Percentiles rank a stretch among this genome's conserved stretches.
phyloP scores from a whole-genome alignment of 164 flowering plant genomes.

The Magnolia sinica region DNA sequence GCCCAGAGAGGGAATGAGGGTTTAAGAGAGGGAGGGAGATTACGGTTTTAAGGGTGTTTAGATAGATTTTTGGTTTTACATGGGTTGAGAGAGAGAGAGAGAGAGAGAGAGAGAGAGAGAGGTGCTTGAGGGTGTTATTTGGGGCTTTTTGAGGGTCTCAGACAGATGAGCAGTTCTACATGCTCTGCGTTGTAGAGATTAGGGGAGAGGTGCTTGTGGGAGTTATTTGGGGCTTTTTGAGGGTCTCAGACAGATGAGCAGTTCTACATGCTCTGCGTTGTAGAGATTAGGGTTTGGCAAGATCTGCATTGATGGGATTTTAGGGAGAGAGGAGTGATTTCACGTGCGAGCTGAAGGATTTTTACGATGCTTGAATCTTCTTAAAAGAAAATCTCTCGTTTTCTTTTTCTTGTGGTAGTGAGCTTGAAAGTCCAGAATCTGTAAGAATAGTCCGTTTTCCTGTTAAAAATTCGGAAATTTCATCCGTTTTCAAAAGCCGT shows the following conservation, averaged over 20 bases:
- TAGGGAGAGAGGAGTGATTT: neutral
- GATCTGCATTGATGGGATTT: neutral
- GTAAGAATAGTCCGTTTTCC: neutral
- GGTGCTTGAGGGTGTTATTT: neutral
- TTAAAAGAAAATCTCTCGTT: too few relatives aligned
- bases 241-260: neutral
- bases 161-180: neutral
- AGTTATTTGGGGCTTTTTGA: neutral
- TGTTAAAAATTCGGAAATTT: too few relatives aligned
- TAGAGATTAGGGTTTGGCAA: neutral
- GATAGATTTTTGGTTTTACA: too few relatives aligned
- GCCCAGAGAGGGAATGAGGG: neutral
- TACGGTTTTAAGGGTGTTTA: neutral
- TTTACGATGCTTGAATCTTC: neutral
- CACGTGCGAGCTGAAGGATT: neutral
- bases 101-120: too few relatives aligned
- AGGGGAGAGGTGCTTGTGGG: neutral
- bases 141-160: too few relatives aligned
- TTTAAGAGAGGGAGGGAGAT: neutral
- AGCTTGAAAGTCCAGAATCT: neutral
- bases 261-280: neutral
- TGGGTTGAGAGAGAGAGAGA: neutral
- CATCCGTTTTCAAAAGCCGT: too few relatives aligned
- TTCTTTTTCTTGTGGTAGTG: neutral
- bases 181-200: slow-evolving; percentile 1